These are phyloP conservation scores for Ochetophila trinervis DNA, from an alignment of 306 rosid genomes.

Conservation along the genomic window DNA sequence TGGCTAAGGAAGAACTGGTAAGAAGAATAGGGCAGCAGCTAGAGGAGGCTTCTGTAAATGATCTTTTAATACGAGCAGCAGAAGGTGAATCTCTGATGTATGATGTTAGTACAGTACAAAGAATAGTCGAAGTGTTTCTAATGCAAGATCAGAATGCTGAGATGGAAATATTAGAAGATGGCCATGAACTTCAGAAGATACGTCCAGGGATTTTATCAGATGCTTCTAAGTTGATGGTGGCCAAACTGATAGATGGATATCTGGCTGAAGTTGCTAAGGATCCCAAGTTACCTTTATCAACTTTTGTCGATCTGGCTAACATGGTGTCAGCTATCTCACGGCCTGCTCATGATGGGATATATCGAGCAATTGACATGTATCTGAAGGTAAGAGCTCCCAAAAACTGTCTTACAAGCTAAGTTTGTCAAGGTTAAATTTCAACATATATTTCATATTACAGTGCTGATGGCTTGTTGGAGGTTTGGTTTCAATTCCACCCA, in stretches of 20 bases:
- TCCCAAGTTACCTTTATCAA: constrained; percentile 56
- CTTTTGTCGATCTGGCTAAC: constrained; percentile 75
- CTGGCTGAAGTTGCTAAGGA: constrained; percentile 87
- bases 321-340: constrained; percentile 61
- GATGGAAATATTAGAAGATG: constrained; percentile 53
- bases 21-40: constrained; percentile 83
- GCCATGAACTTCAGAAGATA: constrained; percentile 41
- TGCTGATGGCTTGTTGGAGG: not conserved
- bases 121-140: constrained; percentile 61
- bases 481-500: not conserved
- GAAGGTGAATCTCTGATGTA: constrained; percentile 50
- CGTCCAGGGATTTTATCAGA: constrained; percentile 73
- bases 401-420: not conserved
- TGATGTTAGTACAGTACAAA: constrained; percentile 66
- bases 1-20: constrained; percentile 52
- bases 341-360: constrained; percentile 85
- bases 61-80: constrained; percentile 63
- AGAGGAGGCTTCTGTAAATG: constrained; percentile 83
- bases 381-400: constrained; percentile 63
- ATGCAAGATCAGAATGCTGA: constrained; percentile 56
- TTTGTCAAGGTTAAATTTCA: too few species aligned
- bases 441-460: constrained; percentile 8
- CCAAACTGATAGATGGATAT: constrained; percentile 78
- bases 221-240: constrained; percentile 94
- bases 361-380: constrained; percentile 87